These are phyloP conservation scores for Irpex rosettiformis DNA, from an alignment of 1,284 basidiomycete genomes.

Conservation along the genomic window DNA sequence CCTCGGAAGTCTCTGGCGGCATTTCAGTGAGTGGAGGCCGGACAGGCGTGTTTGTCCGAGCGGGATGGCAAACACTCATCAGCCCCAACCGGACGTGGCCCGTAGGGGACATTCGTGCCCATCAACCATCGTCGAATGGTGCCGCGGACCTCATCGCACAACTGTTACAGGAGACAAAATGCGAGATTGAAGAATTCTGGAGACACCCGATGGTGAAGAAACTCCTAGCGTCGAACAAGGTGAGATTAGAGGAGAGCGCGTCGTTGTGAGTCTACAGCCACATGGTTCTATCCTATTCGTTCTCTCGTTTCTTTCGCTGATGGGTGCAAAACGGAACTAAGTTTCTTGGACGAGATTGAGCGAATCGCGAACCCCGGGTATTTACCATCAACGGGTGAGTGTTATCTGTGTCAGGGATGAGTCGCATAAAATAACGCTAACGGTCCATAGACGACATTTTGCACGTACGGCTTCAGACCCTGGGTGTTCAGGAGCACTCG, in stretches of 20 bases:
- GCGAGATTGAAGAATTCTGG: slow-evolving; percentile 64
- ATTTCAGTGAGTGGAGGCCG: slow-evolving; percentile 54
- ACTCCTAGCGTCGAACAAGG: slow-evolving; percentile 51
- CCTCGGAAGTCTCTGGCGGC: slow-evolving; percentile 63
- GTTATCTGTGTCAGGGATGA: slow-evolving; percentile 16
- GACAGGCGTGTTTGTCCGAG: slow-evolving; percentile 60
- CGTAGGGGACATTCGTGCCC: slow-evolving; percentile 29
- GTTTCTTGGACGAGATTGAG: slow-evolving; percentile 64
- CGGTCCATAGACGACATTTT: slow-evolving; percentile 61
- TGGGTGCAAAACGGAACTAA: no score
- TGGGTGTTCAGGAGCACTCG: slow-evolving; percentile 73
- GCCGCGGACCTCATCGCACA: slow-evolving; percentile 52
- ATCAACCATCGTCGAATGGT: slow-evolving; percentile 29
- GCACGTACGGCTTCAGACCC: slow-evolving; percentile 72
- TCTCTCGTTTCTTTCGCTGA: no score
- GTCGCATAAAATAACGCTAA: no score
- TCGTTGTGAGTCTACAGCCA: slow-evolving; percentile 73
- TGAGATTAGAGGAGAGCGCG: slow-evolving; percentile 73
- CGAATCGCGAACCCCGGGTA: slow-evolving; percentile 69
- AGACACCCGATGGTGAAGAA: slow-evolving; percentile 58
- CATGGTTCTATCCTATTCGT: slow-evolving; percentile 1
- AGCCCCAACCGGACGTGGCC: slow-evolving; percentile 43
- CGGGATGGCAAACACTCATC: slow-evolving; percentile 63
- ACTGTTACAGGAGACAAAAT: slow-evolving; percentile 43
- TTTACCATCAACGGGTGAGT: slow-evolving; percentile 61